phyloP scores from a whole-genome alignment of 352 stramenopile species.

The Thraustochytrium striatum region DNA sequence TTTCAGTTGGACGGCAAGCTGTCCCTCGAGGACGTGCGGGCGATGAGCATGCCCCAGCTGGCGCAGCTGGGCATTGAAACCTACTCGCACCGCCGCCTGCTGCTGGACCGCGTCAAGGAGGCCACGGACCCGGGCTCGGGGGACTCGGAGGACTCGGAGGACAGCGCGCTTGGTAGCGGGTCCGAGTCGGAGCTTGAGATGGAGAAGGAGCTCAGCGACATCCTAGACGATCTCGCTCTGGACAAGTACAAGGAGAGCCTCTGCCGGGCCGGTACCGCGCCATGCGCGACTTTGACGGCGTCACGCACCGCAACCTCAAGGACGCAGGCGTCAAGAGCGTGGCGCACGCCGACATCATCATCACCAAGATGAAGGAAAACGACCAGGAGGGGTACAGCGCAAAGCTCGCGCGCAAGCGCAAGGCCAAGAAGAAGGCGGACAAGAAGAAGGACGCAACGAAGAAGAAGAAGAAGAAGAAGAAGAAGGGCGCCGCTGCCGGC shows the following conservation, averaged over 20 bases:
- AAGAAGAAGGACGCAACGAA: background rate
- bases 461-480: background rate
- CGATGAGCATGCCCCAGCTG: constrained; percentile 40
- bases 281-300: constrained; percentile 32
- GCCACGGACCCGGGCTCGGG: background rate
- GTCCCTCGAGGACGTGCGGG: background rate
- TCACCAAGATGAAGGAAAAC: constrained; percentile 19
- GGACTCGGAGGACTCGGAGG: background rate
- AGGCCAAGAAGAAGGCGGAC: background rate
- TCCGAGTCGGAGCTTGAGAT: background rate
- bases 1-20: background rate
- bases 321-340: constrained; percentile 4
- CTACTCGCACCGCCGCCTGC: background rate
- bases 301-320: constrained; percentile 22
- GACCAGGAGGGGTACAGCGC: background rate
- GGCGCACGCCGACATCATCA: constrained; percentile 26
- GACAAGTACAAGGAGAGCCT: constrained; percentile 13
- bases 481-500: background rate
- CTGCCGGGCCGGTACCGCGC: background rate
- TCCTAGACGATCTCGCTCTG: constrained; percentile 18
- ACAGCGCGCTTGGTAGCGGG: background rate
- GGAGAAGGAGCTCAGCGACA: background rate
- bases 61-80: background rate
- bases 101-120: background rate
- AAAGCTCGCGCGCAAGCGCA: background rate